These are phyloP conservation scores for Vitis hybrid DNA, from an alignment of 177 flowering plant genomes.

Conservation along the genomic window DNA sequence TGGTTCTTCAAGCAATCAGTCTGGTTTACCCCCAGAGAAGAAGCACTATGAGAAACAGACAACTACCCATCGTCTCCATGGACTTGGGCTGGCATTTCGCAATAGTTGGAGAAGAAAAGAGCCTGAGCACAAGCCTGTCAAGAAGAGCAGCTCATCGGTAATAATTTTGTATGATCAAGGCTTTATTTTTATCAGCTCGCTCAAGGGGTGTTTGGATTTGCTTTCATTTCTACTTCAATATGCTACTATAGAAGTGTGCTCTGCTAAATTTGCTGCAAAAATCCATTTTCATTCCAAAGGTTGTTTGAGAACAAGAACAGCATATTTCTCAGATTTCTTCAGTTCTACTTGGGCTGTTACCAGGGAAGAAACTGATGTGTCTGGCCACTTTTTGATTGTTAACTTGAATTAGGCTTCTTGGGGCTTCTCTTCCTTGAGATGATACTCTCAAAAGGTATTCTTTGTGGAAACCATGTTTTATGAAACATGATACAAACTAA, in stretches of 20 bases:
- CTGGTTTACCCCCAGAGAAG: constrained; percentile 32
- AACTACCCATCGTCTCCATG: constrained; percentile 39
- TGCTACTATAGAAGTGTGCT: too few species aligned
- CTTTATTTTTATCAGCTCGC: background rate
- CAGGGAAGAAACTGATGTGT: too few species aligned
- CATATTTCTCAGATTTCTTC: too few species aligned
- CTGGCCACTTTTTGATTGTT: too few species aligned
- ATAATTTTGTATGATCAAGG: constrained; percentile 2
- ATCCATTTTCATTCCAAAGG: too few species aligned
- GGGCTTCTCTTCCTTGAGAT: too few species aligned
- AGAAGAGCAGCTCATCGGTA: constrained; percentile 59
- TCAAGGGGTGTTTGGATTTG: background rate
- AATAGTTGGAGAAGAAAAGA: constrained; percentile 86
- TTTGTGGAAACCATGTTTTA: too few species aligned
- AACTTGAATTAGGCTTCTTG: too few species aligned
- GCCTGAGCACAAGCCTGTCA: constrained; percentile 43
- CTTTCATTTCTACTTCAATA: background rate
- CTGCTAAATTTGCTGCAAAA: too few species aligned
- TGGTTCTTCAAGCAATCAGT: constrained; percentile 15
- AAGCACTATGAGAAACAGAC: constrained; percentile 56
- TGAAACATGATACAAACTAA: background rate
- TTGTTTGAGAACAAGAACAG: too few species aligned
- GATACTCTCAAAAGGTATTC: too few species aligned
- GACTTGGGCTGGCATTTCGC: constrained; percentile 71
- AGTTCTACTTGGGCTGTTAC: too few species aligned